Conservation (phyloP, 2,329 filamentous ascomycete species). For the Claviceps sp. region DNA sequence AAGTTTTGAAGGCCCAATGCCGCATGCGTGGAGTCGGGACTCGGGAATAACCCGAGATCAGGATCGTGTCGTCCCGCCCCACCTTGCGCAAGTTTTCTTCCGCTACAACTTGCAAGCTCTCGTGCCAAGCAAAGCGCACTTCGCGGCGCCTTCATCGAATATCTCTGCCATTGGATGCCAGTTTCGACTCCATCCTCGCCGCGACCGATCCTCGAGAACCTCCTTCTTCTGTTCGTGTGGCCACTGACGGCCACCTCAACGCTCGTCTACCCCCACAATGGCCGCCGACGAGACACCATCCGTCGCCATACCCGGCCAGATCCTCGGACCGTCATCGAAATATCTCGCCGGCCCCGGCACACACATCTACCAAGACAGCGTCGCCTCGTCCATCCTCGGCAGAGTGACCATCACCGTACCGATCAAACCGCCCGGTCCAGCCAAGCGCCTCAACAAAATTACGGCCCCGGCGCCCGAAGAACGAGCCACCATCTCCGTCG, state of each 20-base stretch:
- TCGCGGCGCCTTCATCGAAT: neutral
- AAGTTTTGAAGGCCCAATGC: neutral
- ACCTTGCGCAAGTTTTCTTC: neutral
- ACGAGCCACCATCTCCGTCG: conserved; percentile 43
- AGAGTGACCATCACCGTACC: conserved; percentile 43
- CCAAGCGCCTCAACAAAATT: conserved; percentile 47
- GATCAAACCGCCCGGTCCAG: conserved; percentile 32
- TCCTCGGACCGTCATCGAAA: conserved; percentile 53
- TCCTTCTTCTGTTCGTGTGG: neutral
- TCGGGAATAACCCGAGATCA: neutral
- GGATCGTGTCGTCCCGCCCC: neutral
- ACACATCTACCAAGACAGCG: conserved; percentile 59
- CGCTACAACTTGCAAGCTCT: neutral
- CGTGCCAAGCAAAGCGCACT: neutral
- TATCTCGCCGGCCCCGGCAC: conserved; percentile 71
- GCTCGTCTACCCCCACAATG: conserved; percentile 11
- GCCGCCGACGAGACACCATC: conserved; percentile 26
- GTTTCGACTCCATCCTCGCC: neutral
- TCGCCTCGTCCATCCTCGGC: conserved; percentile 75
- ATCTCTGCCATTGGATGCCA: neutral
- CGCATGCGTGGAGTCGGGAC: neutral
- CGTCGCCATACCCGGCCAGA: conserved; percentile 68
- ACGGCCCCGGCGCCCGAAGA: conserved; percentile 28
- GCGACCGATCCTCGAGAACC: neutral
- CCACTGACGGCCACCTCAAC: neutral